Evolutionary conservation across 192 early-diverging fungal species (phyloP).

Genomic region (Linnemannia zychae): DNA sequence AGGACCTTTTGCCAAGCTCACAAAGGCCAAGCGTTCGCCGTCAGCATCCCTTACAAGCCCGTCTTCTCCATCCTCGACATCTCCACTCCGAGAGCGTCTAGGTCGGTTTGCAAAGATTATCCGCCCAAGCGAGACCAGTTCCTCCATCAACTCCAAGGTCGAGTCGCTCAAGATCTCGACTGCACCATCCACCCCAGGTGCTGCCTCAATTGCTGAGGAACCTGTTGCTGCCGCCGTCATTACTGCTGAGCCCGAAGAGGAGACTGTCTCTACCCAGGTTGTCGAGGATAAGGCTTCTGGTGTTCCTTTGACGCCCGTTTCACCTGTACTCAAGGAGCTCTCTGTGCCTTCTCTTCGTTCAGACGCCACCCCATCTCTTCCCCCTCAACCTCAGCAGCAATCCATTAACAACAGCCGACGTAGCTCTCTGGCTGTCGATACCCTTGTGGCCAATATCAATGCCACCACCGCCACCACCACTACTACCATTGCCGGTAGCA

Average conservation of each 20-base stretch:
- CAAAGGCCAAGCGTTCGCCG: constrained; percentile 15
- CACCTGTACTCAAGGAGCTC: neutral
- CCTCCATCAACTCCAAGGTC: constrained; percentile 33
- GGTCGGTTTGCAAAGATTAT: constrained; percentile 46
- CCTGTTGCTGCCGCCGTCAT: neutral
- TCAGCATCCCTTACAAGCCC: neutral
- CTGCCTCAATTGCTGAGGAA: neutral
- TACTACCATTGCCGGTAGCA: neutral
- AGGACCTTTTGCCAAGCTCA: constrained; percentile 30
- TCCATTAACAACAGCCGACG: constrained; percentile 2
- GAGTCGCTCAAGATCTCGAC: constrained; percentile 5
- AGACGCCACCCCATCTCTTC: neutral
- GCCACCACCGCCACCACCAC: neutral
- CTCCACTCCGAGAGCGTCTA: constrained; percentile 25
- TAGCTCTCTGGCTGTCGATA: constrained; percentile 16
- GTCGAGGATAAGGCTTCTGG: neutral
- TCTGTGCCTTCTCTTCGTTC: neutral
- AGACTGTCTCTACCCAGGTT: neutral
- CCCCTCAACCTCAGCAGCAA: neutral
- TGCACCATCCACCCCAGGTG: neutral
- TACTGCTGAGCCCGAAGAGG: neutral
- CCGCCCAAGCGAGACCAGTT: constrained; percentile 22
- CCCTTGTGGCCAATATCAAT: neutral
- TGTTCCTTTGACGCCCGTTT: neutral
- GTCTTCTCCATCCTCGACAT: neutral